phyloP scores from a whole-genome alignment of 306 rosid species.

The Vicia faba region DNA sequence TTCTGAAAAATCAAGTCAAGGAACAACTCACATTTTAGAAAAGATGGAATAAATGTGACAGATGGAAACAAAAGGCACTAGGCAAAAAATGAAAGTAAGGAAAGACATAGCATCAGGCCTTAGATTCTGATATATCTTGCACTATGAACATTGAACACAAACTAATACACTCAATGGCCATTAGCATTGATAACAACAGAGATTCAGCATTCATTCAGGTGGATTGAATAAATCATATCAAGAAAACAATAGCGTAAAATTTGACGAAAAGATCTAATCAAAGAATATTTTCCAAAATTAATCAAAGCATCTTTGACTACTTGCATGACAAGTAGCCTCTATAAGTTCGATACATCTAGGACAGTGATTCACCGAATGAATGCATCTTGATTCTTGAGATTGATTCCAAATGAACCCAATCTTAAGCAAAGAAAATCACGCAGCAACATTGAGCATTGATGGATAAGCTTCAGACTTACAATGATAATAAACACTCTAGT shows the following conservation, averaged over 20 bases:
- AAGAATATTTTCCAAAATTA: not conserved
- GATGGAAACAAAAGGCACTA: not conserved
- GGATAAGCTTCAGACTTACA: not conserved
- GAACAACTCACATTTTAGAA: not conserved
- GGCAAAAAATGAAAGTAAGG: not conserved
- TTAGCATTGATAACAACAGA: not conserved
- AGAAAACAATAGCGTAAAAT: not conserved
- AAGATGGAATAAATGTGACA: not conserved
- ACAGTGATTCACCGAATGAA: not conserved
- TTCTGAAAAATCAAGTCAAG: constrained; percentile 40
- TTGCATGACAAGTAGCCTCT: not conserved
- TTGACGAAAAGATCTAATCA: not conserved
- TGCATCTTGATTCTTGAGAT: not conserved
- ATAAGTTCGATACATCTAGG: not conserved
- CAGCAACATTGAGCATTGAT: not conserved
- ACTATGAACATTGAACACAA: not conserved
- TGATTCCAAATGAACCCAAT: not conserved
- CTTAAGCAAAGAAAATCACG: not conserved
- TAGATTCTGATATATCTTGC: not conserved
- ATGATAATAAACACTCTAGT: not conserved
- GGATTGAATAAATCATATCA: not conserved
- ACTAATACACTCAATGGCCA: not conserved
- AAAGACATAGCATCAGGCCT: not conserved
- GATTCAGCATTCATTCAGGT: not conserved
- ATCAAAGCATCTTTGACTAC: not conserved